Evolutionary conservation across 345 rosid species (phyloP).

Genomic region (Melastoma malabathricum): DNA sequence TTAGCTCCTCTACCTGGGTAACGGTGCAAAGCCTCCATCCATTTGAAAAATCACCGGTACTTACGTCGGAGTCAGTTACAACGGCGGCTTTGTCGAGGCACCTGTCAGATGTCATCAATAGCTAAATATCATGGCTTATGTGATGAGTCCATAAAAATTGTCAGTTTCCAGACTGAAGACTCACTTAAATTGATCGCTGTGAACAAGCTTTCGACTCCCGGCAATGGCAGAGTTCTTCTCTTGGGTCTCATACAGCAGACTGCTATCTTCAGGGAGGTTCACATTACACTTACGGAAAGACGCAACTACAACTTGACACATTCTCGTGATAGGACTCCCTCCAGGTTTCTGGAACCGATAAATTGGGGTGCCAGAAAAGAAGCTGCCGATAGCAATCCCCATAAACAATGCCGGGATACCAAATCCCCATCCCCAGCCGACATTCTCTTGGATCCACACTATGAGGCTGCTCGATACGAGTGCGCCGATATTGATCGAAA

Average conservation of each 20-base stretch:
- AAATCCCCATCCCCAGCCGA: slow-evolving; percentile 38
- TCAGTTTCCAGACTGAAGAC: background rate
- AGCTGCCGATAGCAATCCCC: slow-evolving; percentile 29
- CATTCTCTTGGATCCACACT: slow-evolving; percentile 36
- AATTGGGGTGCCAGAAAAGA: slow-evolving; percentile 30
- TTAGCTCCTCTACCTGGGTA: slow-evolving; percentile 43
- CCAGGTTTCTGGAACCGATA: slow-evolving; percentile 35
- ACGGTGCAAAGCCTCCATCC: slow-evolving; percentile 40
- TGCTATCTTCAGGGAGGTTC: slow-evolving; percentile 20
- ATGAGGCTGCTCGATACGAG: slow-evolving; percentile 28
- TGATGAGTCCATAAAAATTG: no score
- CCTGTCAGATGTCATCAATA: slow-evolving; percentile 7
- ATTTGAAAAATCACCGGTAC: slow-evolving; percentile 17
- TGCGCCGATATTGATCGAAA: slow-evolving; percentile 37
- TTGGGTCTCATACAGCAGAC: slow-evolving; percentile 25
- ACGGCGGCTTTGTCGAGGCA: slow-evolving; percentile 39
- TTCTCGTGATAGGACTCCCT: slow-evolving; percentile 39
- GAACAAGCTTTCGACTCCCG: slow-evolving; percentile 34
- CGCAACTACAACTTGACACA: slow-evolving; percentile 35
- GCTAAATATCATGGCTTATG: no score
- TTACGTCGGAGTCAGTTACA: slow-evolving; percentile 18
- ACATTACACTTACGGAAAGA: slow-evolving; percentile 22
- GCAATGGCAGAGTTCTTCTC: slow-evolving; percentile 19
- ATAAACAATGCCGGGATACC: slow-evolving; percentile 38
- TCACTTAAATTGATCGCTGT: slow-evolving; percentile 25